A percentile compares a stretch with the other conserved stretches of the same genome.
These are phyloP conservation scores for Fusarium miscanthi DNA, from an alignment of 2,329 filamentous ascomycete genomes.

Conservation along the genomic window DNA sequence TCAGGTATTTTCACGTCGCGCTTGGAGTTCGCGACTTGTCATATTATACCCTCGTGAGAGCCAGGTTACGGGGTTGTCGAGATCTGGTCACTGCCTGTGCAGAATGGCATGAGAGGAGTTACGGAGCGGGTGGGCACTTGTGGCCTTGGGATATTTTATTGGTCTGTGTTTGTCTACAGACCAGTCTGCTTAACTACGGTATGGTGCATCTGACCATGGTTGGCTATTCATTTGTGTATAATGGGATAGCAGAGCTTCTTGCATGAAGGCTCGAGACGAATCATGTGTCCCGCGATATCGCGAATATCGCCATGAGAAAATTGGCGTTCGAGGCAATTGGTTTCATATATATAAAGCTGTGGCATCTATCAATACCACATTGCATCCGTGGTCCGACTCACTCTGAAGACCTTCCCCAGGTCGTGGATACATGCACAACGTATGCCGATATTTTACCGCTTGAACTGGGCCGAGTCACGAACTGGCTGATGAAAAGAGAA, in stretches of 20 bases:
- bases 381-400: neutral
- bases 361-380: conserved; percentile 15
- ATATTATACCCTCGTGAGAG: neutral
- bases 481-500: neutral
- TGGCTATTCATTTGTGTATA: conserved; percentile 24
- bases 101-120: neutral
- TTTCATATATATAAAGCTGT: conserved; percentile 20
- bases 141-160: neutral
- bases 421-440: neutral
- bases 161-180: conserved; percentile 5
- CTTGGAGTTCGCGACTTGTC: neutral
- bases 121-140: neutral
- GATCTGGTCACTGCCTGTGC: neutral
- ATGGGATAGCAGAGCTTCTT: conserved; percentile 17
- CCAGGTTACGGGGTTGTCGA: neutral
- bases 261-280: conserved; percentile 28
- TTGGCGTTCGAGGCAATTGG: conserved; percentile 20
- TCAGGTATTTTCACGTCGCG: neutral
- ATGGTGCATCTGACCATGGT: conserved; percentile 16
- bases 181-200: conserved; percentile 12
- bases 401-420: neutral
- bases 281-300: conserved; percentile 24
- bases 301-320: conserved; percentile 20
- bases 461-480: neutral
- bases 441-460: neutral